Percentiles rank a stretch among this genome's conserved stretches.
Evolutionary conservation across 1,284 basidiomycete genomes (phyloP).

Genomic region (Papiliotrema laurentii): DNA sequence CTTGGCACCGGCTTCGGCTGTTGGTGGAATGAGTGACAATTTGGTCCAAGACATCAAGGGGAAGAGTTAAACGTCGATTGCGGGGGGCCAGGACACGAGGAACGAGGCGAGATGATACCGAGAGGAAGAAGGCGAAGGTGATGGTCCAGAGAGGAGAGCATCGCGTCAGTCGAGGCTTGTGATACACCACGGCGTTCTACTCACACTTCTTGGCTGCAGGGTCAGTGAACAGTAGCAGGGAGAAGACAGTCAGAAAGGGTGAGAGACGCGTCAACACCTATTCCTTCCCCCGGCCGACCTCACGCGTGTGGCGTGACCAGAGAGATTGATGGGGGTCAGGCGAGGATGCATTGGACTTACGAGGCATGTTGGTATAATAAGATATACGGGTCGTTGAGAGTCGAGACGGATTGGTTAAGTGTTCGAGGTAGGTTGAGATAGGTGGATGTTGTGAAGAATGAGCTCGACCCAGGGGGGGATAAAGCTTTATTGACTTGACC

Average conservation of each 20-base stretch:
- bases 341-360: constrained; percentile 28
- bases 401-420: not conserved
- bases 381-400: constrained; percentile 9
- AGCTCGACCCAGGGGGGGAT: too few species aligned
- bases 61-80: not conserved
- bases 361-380: constrained; percentile 30
- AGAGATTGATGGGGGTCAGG: too few species aligned
- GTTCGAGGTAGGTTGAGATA: constrained; percentile 9
- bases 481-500: too few species aligned
- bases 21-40: constrained; percentile 1
- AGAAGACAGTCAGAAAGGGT: not conserved
- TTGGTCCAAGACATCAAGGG: not conserved
- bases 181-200: constrained; percentile 3
- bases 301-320: too few species aligned
- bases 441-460: not conserved
- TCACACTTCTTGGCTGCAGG: constrained; percentile 37
- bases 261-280: constrained; percentile 8
- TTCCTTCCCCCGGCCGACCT: too few species aligned
- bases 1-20: constrained; percentile 21
- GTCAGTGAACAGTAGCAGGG: too few species aligned
- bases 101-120: constrained; percentile 1
- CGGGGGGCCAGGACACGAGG: not conserved
- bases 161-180: constrained; percentile 5
- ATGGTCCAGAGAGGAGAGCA: constrained; percentile 1
- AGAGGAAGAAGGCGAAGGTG: not conserved